Evolutionary conservation across 75 land plant species (phyloP).

Genomic region (Selaginella moellendorffii): DNA sequence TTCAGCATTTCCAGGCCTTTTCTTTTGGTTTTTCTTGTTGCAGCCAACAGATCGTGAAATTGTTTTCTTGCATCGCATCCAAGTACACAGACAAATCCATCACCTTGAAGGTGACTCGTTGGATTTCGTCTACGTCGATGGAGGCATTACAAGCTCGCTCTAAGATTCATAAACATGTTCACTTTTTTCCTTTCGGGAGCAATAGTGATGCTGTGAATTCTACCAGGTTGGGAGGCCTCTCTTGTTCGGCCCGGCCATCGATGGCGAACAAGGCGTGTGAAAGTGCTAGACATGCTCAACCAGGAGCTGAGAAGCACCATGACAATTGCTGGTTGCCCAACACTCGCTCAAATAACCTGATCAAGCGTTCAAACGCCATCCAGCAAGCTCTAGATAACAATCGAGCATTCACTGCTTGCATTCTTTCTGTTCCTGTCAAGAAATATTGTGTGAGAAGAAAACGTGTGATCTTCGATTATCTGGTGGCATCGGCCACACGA

Average conservation of each 20-base stretch:
- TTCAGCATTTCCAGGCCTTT: neutral
- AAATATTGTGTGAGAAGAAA: too few species aligned
- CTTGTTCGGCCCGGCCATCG: conserved; percentile 26
- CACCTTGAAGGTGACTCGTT: neutral
- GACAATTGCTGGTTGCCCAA: neutral
- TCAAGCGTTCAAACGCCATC: neutral
- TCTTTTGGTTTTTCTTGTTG: neutral
- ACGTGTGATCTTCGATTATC: too few species aligned
- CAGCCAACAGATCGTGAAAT: neutral
- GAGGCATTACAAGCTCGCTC: neutral
- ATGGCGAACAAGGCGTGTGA: conserved; percentile 4
- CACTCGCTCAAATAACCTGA: neutral
- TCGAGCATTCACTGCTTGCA: too few species aligned
- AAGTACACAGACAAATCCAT: neutral
- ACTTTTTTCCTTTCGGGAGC: neutral
- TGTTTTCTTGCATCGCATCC: neutral
- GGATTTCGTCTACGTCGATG: neutral
- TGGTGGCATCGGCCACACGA: too few species aligned
- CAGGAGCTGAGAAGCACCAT: neutral
- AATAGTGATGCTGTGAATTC: neutral
- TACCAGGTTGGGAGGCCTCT: conserved; percentile 35
- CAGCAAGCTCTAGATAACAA: too few species aligned
- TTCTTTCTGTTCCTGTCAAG: too few species aligned
- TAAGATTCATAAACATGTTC: neutral
- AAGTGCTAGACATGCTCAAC: neutral